These are phyloP conservation scores for Emericellopsis atlantica DNA, from an alignment of 2,329 filamentous ascomycete genomes.

Conservation along the genomic window DNA sequence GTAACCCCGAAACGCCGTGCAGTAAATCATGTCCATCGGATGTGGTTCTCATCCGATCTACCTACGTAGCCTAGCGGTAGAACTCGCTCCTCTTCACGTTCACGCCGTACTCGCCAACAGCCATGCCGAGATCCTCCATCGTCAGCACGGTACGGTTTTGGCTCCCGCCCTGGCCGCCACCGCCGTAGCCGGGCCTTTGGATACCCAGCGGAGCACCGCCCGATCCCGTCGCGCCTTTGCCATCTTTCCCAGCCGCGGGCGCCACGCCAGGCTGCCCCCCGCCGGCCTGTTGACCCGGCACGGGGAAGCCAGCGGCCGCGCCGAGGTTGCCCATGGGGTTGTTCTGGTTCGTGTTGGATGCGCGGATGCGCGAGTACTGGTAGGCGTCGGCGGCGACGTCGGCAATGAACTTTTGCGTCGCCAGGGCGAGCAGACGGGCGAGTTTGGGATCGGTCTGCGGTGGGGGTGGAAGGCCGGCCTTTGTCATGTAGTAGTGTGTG, in stretches of 20 bases:
- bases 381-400: slow-evolving; percentile 96
- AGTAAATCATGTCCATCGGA: neutral
- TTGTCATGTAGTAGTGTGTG: slow-evolving; percentile 94
- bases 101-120: slow-evolving; percentile 92
- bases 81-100: slow-evolving; percentile 97
- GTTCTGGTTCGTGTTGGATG: slow-evolving; percentile 73
- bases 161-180: slow-evolving; percentile 76
- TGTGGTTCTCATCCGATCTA: neutral
- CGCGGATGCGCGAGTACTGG: slow-evolving; percentile 90
- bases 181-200: slow-evolving; percentile 69
- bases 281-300: slow-evolving; percentile 46
- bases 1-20: no score
- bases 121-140: slow-evolving; percentile 98
- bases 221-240: slow-evolving; percentile 20
- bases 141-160: slow-evolving; percentile 91
- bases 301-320: slow-evolving; percentile 57
- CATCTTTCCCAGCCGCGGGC: slow-evolving; percentile 28
- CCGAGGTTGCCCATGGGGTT: slow-evolving; percentile 85
- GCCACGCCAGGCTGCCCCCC: slow-evolving; percentile 26
- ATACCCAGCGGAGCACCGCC: slow-evolving; percentile 49
- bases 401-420: slow-evolving; percentile 98
- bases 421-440: slow-evolving; percentile 83
- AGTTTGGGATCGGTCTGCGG: slow-evolving; percentile 84
- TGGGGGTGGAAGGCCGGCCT: slow-evolving; percentile 85
- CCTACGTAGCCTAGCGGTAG: slow-evolving; percentile 48